phyloP scores from a whole-genome alignment of 2,329 filamentous ascomycete species.

The Pseudogymnoascus sp. region DNA sequence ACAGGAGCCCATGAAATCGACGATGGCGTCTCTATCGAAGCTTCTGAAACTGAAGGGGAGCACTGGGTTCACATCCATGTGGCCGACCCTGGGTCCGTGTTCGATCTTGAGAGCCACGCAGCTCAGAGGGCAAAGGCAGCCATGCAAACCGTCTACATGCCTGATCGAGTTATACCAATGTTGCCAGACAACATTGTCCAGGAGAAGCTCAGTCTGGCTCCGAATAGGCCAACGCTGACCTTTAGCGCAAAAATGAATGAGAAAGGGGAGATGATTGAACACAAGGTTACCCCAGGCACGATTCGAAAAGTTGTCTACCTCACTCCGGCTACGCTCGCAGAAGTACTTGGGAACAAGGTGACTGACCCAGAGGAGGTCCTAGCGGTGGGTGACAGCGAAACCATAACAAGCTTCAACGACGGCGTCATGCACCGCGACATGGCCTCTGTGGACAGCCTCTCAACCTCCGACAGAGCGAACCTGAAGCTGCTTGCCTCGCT shows the following conservation, averaged over 20 bases:
- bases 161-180: slow-evolving; percentile 52
- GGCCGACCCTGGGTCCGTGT: slow-evolving; percentile 68
- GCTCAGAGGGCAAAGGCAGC: slow-evolving; percentile 54
- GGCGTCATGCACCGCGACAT: slow-evolving; percentile 1
- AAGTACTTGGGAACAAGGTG: slow-evolving; percentile 18
- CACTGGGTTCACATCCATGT: slow-evolving; percentile 74
- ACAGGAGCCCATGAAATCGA: slow-evolving; percentile 63
- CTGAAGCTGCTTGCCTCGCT: slow-evolving; percentile 42
- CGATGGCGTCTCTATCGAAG: slow-evolving; percentile 67
- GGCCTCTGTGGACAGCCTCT: slow-evolving; percentile 32
- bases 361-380: neutral
- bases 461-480: slow-evolving; percentile 36
- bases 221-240: slow-evolving; percentile 47
- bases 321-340: slow-evolving; percentile 43
- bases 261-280: slow-evolving; percentile 45
- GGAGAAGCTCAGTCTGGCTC: slow-evolving; percentile 47
- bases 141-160: slow-evolving; percentile 51
- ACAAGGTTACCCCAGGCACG: slow-evolving; percentile 45
- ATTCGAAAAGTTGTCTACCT: slow-evolving; percentile 51
- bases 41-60: slow-evolving; percentile 42
- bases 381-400: neutral
- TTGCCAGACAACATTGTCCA: slow-evolving; percentile 43
- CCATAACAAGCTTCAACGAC: neutral
- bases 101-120: slow-evolving; percentile 50
- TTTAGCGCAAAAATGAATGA: slow-evolving; percentile 53